Evolutionary conservation across 257 asterid species (phyloP), one percentile per base, ranked within the genome.

Genomic region (Gynochthodes officinalis): DNA sequence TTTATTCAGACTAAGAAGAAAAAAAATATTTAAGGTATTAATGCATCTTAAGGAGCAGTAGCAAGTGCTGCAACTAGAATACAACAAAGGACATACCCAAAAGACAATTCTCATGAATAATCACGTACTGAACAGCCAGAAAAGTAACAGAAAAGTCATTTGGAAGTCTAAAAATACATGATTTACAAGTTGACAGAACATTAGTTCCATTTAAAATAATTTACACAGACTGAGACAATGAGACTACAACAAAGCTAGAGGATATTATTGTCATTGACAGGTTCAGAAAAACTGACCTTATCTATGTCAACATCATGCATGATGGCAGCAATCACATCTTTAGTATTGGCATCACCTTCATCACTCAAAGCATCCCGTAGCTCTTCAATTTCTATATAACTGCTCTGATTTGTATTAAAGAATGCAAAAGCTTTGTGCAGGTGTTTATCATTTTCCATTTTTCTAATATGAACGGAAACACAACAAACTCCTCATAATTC

Each of bases 291-390:
- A 64, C 84, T 61, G 64, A 89, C 97, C 90, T 91, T 89, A 74
- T 88, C 90, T 2, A 84, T 86, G 73, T 91, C 97, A n/a, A 91
- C 97, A 61, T 91, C 96, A 67, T 82, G 85, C 92, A 91, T 89
- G 82, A 91, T 91, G 72, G 91, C 93, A 19, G 16, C 63, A 79
- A 84, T 76, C 55, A 88, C 90, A 61, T 91, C 96, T 81, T 91
- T 90, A 30, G 39, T 79, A 33, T 75, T 87, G 81, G 73, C 80
- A 75, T 82, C 90, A 0, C 77, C 87, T 33, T 85, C 91, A 69
- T 88, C 96, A 23, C 82, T 77, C 77, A 91, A 74, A 74, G 95
- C 93, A 58, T 80, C 78, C 10, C 91, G 81, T 32, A 89, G 91
- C 86, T 91, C 96, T 70, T 89, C 93, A 18, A 84, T 83, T 76